Conservation (phyloP, 306 rosid genomes). For the Sophora flavescens region DNA sequence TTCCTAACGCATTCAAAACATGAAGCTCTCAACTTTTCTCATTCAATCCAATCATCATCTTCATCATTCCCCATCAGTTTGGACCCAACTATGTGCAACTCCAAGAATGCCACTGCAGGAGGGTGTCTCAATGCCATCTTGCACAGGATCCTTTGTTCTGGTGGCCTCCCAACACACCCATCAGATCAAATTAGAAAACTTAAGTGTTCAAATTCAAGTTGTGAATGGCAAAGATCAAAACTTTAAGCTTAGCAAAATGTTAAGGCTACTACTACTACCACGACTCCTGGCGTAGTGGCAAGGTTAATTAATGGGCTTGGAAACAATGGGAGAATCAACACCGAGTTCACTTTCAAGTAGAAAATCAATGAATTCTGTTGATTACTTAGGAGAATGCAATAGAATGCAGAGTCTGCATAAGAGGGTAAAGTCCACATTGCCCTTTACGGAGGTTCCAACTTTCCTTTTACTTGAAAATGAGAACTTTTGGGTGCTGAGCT, state of each 20-base stretch:
- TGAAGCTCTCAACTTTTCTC: constrained; percentile 60
- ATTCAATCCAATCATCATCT: constrained; percentile 53
- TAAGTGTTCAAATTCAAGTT: constrained; percentile 15
- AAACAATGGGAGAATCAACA: constrained; percentile 58
- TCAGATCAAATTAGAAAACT: constrained; percentile 63
- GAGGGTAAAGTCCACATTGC: constrained; percentile 60
- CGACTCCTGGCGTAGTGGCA: constrained; percentile 69
- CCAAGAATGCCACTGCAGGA: constrained; percentile 64
- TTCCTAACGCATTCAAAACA: constrained; percentile 46
- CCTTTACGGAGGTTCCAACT: constrained; percentile 67
- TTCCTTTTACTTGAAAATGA: constrained; percentile 69
- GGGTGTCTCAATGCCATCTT: constrained; percentile 74
- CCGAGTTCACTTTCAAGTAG: constrained; percentile 54
- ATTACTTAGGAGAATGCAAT: constrained; percentile 55
- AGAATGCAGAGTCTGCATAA: constrained; percentile 45
- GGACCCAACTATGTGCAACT: constrained; percentile 50
- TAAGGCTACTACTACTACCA: constrained; percentile 30
- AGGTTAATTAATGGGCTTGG: constrained; percentile 92
- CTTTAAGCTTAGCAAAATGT: constrained; percentile 32
- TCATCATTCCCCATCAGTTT: constrained; percentile 39
- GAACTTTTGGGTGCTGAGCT: constrained; percentile 68
- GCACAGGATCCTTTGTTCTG: constrained; percentile 76
- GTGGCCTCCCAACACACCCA: constrained; percentile 78
- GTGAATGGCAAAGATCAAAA: constrained; percentile 43
- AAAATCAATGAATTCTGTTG: constrained; percentile 71